These are phyloP conservation scores for Tetrapisispora nanseiensis DNA, from an alignment of 805 yeast genomes.

Conservation along the genomic window DNA sequence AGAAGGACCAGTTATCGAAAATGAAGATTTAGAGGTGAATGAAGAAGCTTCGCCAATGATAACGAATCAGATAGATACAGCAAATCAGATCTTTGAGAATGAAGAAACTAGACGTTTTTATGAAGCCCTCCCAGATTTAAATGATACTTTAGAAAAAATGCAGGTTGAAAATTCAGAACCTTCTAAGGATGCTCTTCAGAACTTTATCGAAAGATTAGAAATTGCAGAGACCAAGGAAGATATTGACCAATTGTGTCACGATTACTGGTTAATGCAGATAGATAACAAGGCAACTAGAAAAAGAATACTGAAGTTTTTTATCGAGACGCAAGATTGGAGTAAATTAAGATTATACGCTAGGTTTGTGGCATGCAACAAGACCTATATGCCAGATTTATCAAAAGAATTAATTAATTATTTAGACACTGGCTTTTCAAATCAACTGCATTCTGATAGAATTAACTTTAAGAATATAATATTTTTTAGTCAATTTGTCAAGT, in stretches of 20 bases:
- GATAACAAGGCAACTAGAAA: conserved; percentile 66
- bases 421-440: conserved; percentile 53
- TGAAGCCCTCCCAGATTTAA: conserved; percentile 39
- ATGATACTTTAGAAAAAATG: conserved; percentile 23
- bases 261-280: conserved; percentile 41
- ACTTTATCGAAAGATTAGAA: conserved; percentile 37
- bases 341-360: conserved; percentile 47
- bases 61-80: conserved; percentile 15
- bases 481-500: conserved; percentile 68
- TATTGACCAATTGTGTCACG: conserved; percentile 38
- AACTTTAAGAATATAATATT: conserved; percentile 51
- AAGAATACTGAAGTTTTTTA: conserved; percentile 47
- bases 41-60: conserved; percentile 21
- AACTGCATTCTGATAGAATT: conserved; percentile 42
- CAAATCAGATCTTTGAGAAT: conserved; percentile 47
- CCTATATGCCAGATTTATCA: conserved; percentile 39
- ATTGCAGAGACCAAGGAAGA: conserved; percentile 37
- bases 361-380: conserved; percentile 53
- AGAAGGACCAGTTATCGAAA: conserved; percentile 30
- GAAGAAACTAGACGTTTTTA: conserved; percentile 59
- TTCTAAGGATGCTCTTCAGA: conserved; percentile 25
- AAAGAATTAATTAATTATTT: conserved; percentile 44
- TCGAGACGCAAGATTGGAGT: conserved; percentile 38
- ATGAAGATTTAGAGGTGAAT: conserved; percentile 17
- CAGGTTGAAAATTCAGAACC: conserved; percentile 7